These are phyloP conservation scores for Murraya koenigii DNA, from an alignment of 345 rosid species.

Conservation along the genomic window DNA sequence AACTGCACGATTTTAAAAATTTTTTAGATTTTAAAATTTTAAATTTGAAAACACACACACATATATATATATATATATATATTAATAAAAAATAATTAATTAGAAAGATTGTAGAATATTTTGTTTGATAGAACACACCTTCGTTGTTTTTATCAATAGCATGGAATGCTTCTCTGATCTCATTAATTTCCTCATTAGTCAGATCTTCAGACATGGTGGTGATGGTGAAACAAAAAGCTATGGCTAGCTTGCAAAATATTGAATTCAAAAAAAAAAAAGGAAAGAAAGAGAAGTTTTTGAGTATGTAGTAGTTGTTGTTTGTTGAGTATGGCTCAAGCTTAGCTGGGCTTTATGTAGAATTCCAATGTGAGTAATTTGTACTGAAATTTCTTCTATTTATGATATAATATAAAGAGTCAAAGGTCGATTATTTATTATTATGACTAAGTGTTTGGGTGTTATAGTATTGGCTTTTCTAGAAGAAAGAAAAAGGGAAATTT, in stretches of 20 bases:
- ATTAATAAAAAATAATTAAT: no score
- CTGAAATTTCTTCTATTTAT: background rate
- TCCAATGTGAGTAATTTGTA: slow-evolving; percentile 13
- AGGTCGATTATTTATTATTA: background rate
- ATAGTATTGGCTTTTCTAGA: background rate
- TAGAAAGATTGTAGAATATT: background rate
- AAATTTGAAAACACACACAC: no score
- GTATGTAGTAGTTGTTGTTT: background rate
- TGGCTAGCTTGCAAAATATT: background rate
- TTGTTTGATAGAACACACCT: slow-evolving; percentile 32
- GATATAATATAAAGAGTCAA: slow-evolving; percentile 6
- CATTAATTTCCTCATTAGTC: slow-evolving; percentile 60
- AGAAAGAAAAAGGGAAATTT: no score
- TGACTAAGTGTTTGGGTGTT: slow-evolving; percentile 1
- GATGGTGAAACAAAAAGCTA: background rate
- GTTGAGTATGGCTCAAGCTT: slow-evolving; percentile 44
- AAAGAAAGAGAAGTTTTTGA: background rate
- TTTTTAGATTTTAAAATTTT: no score
- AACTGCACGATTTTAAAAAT: no score
- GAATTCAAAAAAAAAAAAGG: slow-evolving; percentile 8
- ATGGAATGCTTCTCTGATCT: slow-evolving; percentile 73
- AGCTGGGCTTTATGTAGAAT: slow-evolving; percentile 51
- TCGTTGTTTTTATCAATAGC: slow-evolving; percentile 71
- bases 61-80: no score
- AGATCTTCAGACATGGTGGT: slow-evolving; percentile 32